Percentiles rank a stretch among this genome's conserved stretches.
Evolutionary conservation across 371 early-diverging fungal genomes (phyloP).

Genomic region (Massospora cicadina): DNA sequence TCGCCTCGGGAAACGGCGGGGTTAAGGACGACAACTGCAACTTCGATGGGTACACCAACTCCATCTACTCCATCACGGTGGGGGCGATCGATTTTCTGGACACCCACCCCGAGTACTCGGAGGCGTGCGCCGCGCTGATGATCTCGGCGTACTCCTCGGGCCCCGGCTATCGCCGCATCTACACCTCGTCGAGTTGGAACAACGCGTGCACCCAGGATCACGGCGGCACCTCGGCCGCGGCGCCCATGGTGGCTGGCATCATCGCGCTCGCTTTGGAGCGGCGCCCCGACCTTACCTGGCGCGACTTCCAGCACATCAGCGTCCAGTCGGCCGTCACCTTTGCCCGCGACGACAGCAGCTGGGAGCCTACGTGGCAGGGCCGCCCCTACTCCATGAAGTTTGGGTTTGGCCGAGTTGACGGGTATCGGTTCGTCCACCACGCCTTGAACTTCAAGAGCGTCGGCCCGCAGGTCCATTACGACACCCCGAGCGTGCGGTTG

Average conservation of each 20-base stretch:
- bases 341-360: constrained; percentile 33
- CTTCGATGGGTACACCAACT: constrained; percentile 93
- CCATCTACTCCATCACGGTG: constrained; percentile 85
- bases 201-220: constrained; percentile 52
- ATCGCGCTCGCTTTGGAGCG: constrained; percentile 70
- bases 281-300: constrained; percentile 74
- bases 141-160: constrained; percentile 69
- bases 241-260: constrained; percentile 87
- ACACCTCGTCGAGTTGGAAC: constrained; percentile 65
- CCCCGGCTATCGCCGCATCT: constrained; percentile 21
- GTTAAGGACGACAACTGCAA: constrained; percentile 74
- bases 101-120: constrained; percentile 71
- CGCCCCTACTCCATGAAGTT: constrained; percentile 69
- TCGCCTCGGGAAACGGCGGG: constrained; percentile 93
- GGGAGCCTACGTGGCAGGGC: constrained; percentile 38
- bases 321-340: constrained; percentile 68
- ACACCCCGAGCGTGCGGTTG: constrained; percentile 21
- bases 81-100: constrained; percentile 66
- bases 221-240: constrained; percentile 95
- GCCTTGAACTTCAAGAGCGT: constrained; percentile 50
- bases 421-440: constrained; percentile 55
- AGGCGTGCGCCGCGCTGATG: constrained; percentile 75
- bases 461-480: constrained; percentile 37
- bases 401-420: constrained; percentile 85
- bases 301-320: constrained; percentile 74